Evolutionary conservation across 164 flowering plant species (phyloP), one percentile per base, ranked within the genome.

Genomic region (Stephania yunnanensis): DNA sequence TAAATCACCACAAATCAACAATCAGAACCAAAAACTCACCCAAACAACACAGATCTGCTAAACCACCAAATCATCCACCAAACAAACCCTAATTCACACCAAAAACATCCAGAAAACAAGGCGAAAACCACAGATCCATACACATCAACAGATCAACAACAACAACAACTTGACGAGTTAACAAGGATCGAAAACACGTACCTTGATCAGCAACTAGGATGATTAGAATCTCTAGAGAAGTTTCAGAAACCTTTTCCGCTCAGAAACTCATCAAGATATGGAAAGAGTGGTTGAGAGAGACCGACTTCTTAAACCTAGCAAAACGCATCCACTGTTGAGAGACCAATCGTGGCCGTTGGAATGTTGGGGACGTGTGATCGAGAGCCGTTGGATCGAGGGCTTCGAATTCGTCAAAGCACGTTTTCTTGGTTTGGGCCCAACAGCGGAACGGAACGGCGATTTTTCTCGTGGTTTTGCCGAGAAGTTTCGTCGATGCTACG

Each of bases 171-270:
- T 25, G 0, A 25, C 25, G 0, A 2, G 64, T 31, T 6, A 46
- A 25, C 2, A 73, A 29, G 29, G 36, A 10, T n/a, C 69, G 17
- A 17, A 13, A 1, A 4, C 63, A 20, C 69, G 78, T 64, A 76
- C 78, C 78, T 76, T 70, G 58, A 71, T 25, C 25, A 0, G 74
- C 45, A 64, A 70, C 22, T 11, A 11, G 46, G 67, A 31, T 10
- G 61, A 5, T 36, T 36, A n/a, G 50, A 45, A 46, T 13, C 6
- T 17, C 19, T 17, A 70, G 9, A n/a, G 42, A 42, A 67, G 76
- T 10, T 50, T 46, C 31, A 42, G 55, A 75, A 19, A 22, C 66
- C 4, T 15, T 15, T 50, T 50, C 9, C 55, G 55, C 55, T 50
- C 15, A 10, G 55, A 15, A 11, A 50, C 55, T 9, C 55, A 10